phyloP scores from a whole-genome alignment of 352 stramenopile species.

The Phytophthora fragariae region DNA sequence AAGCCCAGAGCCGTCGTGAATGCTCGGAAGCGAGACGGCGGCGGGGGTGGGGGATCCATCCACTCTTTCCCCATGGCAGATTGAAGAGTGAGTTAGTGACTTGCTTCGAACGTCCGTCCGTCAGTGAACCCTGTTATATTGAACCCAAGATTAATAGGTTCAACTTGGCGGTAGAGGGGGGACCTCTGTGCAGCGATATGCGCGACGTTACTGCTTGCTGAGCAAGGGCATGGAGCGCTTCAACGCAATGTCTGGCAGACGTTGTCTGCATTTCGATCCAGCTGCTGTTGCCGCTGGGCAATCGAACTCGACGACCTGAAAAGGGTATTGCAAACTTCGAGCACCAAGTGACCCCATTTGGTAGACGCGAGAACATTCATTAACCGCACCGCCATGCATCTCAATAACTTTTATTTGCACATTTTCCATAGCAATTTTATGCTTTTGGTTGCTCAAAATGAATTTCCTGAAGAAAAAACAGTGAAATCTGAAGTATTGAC shows the following conservation, averaged over 20 bases:
- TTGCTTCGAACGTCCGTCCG: background rate
- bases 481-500: too few relatives aligned
- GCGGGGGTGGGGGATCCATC: background rate
- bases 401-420: too few relatives aligned
- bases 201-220: slow-evolving; percentile 3
- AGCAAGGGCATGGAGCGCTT: background rate
- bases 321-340: too few relatives aligned
- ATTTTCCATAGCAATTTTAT: too few relatives aligned
- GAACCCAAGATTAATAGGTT: slow-evolving; percentile 9
- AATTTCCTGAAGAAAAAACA: too few relatives aligned
- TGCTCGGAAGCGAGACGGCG: slow-evolving; percentile 30
- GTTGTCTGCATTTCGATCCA: too few relatives aligned
- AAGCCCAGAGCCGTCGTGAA: slow-evolving; percentile 35
- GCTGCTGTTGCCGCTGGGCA: background rate
- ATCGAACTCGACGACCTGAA: too few relatives aligned
- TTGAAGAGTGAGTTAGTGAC: slow-evolving; percentile 6
- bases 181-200: slow-evolving; percentile 6
- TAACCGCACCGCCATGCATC: too few relatives aligned
- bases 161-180: slow-evolving; percentile 23
- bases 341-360: too few relatives aligned
- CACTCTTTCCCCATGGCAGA: slow-evolving; percentile 21
- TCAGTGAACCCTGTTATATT: background rate
- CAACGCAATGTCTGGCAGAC: background rate
- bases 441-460: too few relatives aligned
- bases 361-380: too few relatives aligned